Conservation (phyloP, 2,329 filamentous ascomycete genomes). For the Botrytis pseudocinerea region DNA sequence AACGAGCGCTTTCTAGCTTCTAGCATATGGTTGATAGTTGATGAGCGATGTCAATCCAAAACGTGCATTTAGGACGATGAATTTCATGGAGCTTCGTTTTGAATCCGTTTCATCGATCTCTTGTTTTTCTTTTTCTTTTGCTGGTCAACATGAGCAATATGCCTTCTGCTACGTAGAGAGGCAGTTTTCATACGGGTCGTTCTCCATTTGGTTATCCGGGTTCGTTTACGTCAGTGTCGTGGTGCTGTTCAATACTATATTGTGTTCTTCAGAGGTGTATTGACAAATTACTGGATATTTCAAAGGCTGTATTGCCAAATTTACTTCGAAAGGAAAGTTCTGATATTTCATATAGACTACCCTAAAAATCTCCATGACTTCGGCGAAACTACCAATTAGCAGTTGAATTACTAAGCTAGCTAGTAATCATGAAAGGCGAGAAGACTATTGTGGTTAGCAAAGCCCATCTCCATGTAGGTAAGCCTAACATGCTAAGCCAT, state of each 20-base stretch:
- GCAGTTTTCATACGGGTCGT: background rate
- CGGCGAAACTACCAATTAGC: background rate
- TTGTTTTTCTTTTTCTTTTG: background rate
- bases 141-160: background rate
- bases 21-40: background rate
- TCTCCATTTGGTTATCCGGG: background rate
- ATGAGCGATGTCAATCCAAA: background rate
- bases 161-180: background rate
- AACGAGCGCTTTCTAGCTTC: background rate
- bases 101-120: background rate
- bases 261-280: background rate
- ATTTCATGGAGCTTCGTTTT: background rate
- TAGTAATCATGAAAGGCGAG: background rate
- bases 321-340: too few relatives aligned
- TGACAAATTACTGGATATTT: rapidly evolving
- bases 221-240: background rate
- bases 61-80: background rate
- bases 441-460: background rate
- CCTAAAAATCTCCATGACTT: background rate
- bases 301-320: background rate
- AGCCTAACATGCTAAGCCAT: background rate
- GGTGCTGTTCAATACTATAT: background rate
- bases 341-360: background rate
- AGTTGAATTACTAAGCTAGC: rapidly evolving
- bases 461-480: background rate